A percentile compares a stretch with the other conserved stretches of the same genome.
These are phyloP conservation scores for Daldinia concentrica DNA, from an alignment of 495 filamentous ascomycete species.

Conservation along the genomic window DNA sequence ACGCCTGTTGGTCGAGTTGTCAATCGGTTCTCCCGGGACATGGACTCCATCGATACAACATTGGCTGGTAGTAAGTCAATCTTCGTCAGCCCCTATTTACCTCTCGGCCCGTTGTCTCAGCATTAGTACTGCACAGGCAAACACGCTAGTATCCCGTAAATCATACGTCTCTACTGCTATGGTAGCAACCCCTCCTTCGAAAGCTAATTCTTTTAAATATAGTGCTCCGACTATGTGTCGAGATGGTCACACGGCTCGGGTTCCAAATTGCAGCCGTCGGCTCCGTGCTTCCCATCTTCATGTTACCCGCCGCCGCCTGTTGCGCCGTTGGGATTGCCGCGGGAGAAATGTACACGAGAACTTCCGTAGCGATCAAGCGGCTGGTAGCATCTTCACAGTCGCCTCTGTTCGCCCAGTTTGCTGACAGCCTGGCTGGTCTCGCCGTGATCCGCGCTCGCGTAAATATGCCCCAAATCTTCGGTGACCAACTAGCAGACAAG, in stretches of 20 bases:
- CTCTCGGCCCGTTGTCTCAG: not conserved
- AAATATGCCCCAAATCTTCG: conserved; percentile 57
- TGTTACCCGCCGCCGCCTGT: conserved; percentile 54
- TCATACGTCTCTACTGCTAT: not conserved
- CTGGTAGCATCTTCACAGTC: conserved; percentile 57
- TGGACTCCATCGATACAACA: conserved; percentile 53
- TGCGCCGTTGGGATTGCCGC: conserved; percentile 54
- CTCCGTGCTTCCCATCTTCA: conserved; percentile 61
- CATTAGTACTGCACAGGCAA: not conserved
- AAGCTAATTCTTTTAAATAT: conserved; percentile 2
- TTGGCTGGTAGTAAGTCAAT: conserved; percentile 48
- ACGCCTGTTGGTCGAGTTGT: conserved; percentile 65
- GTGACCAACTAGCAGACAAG: conserved; percentile 54
- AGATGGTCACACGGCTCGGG: conserved; percentile 50
- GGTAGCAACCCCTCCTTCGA: not conserved
- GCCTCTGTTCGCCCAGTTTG: conserved; percentile 61
- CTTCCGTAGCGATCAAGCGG: conserved; percentile 56
- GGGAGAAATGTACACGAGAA: conserved; percentile 61
- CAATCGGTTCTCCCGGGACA: conserved; percentile 65
- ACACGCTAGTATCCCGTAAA: not conserved
- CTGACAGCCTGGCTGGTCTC: conserved; percentile 59
- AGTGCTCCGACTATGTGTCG: conserved; percentile 53
- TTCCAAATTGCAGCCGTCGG: conserved; percentile 58
- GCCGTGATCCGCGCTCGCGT: conserved; percentile 58
- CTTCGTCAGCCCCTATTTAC: not conserved